Conservation (phyloP, 2,329 filamentous ascomycete species). For the Pseudocercospora ulei region DNA sequence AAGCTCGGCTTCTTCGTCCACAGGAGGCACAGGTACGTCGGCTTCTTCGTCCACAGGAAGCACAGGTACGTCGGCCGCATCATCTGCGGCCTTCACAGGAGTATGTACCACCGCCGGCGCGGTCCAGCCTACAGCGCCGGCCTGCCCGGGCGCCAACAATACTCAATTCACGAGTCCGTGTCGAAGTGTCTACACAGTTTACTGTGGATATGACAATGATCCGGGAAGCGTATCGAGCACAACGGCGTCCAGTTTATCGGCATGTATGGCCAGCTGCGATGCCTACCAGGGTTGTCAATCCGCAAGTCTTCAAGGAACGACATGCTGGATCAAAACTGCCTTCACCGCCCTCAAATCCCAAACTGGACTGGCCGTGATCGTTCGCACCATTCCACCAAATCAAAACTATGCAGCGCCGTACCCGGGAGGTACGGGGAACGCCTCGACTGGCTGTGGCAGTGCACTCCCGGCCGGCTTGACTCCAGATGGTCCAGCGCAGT, state of each 20-base stretch:
- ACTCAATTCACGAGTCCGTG: constrained; percentile 17
- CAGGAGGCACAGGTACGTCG: no score
- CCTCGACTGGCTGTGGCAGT: constrained; percentile 25
- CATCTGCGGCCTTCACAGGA: constrained; percentile 7
- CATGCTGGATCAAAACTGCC: constrained; percentile 22
- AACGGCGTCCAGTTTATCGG: constrained; percentile 11
- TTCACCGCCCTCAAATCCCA: constrained; percentile 10
- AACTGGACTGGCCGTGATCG: constrained; percentile 1
- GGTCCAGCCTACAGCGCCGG: constrained; percentile 8
- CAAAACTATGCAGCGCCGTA: constrained; percentile 18
- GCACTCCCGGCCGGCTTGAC: constrained; percentile 21
- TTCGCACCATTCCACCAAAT: constrained; percentile 20
- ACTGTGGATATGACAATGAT: constrained; percentile 19
- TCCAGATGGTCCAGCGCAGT: constrained; percentile 18
- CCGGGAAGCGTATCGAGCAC: constrained; percentile 6
- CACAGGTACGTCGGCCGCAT: constrained; percentile 11
- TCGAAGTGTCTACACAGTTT: constrained; percentile 19
- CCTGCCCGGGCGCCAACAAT: constrained; percentile 11
- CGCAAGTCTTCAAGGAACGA: constrained; percentile 13
- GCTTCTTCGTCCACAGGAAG: background rate
- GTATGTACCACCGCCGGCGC: constrained; percentile 7
- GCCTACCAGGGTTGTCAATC: constrained; percentile 12
- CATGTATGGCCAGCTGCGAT: constrained; percentile 21
- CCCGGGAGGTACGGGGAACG: constrained; percentile 14
- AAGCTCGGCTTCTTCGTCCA: no score